Evolutionary conservation across 1,139 yeast species (phyloP).

Genomic region (Debaryomycetaceae sp.): DNA sequence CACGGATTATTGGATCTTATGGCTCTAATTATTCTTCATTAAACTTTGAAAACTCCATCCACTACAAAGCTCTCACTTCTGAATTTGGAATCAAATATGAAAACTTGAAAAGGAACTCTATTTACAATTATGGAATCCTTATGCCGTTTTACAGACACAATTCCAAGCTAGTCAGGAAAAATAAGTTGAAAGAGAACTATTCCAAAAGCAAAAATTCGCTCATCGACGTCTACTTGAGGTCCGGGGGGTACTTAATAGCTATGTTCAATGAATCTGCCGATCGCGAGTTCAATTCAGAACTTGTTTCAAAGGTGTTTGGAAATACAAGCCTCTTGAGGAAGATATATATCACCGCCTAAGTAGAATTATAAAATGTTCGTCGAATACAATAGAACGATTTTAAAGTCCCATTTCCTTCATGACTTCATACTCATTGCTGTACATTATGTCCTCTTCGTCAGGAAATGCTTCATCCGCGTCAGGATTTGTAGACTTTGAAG

Average conservation of each 20-base stretch:
- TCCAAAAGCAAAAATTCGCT: conserved; percentile 8
- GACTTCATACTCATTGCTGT: conserved; percentile 31
- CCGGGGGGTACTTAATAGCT: conserved; percentile 59
- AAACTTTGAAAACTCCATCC: conserved; percentile 43
- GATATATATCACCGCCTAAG: conserved; percentile 27
- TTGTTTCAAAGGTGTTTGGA: conserved; percentile 45
- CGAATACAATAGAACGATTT: background rate
- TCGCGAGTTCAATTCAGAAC: conserved; percentile 33
- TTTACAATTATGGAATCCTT: conserved; percentile 45
- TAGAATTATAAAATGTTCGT: background rate
- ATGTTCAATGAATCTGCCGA: conserved; percentile 36
- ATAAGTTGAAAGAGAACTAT: conserved; percentile 13
- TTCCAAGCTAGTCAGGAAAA: conserved; percentile 39
- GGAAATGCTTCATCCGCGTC: conserved; percentile 10
- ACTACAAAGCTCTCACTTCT: conserved; percentile 47
- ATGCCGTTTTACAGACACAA: conserved; percentile 49
- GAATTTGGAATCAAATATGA: conserved; percentile 52
- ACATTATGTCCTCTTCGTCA: conserved; percentile 15
- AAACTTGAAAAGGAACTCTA: conserved; percentile 20
- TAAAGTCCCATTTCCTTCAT: conserved; percentile 37
- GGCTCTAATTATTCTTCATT: conserved; percentile 30
- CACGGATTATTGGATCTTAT: conserved; percentile 47
- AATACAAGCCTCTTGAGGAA: conserved; percentile 38
- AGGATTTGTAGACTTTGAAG: background rate
- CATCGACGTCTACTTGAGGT: conserved; percentile 44